These are phyloP conservation scores for Allomyces arbusculus DNA, from an alignment of 192 early-diverging fungal genomes.

Conservation along the genomic window DNA sequence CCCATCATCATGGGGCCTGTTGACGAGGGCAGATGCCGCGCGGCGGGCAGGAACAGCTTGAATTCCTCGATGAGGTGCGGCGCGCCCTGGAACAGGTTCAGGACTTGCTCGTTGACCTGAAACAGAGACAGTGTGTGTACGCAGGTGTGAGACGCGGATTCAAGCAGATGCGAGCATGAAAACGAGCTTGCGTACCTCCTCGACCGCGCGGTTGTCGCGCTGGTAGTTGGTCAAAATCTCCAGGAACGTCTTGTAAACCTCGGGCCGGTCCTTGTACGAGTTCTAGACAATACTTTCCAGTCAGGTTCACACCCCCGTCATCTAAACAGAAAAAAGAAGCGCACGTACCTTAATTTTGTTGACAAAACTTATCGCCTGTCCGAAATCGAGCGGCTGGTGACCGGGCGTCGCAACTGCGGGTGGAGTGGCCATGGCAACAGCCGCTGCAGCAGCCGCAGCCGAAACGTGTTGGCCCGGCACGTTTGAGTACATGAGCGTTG, in stretches of 20 bases:
- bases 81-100: conserved; percentile 60
- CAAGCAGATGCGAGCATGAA: too few relatives aligned
- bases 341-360: conserved; percentile 85
- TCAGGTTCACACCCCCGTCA: too few relatives aligned
- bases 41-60: conserved; percentile 77
- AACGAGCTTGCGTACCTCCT: conserved; percentile 36
- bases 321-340: background rate
- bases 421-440: too few relatives aligned
- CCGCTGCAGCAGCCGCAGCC: too few relatives aligned
- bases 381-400: conserved; percentile 67
- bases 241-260: conserved; percentile 91
- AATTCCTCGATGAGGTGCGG: conserved; percentile 92
- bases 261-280: conserved; percentile 44
- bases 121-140: too few relatives aligned
- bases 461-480: too few relatives aligned
- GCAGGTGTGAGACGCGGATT: too few relatives aligned
- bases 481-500: too few relatives aligned
- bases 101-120: conserved; percentile 84
- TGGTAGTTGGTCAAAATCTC: conserved; percentile 97
- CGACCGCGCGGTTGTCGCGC: conserved; percentile 84
- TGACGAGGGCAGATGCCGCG: too few relatives aligned
- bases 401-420: too few relatives aligned
- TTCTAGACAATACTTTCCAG: conserved; percentile 1
- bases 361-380: conserved; percentile 97
- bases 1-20: background rate